Conservation (phyloP, 805 yeast species). For the Candida adriatica region DNA sequence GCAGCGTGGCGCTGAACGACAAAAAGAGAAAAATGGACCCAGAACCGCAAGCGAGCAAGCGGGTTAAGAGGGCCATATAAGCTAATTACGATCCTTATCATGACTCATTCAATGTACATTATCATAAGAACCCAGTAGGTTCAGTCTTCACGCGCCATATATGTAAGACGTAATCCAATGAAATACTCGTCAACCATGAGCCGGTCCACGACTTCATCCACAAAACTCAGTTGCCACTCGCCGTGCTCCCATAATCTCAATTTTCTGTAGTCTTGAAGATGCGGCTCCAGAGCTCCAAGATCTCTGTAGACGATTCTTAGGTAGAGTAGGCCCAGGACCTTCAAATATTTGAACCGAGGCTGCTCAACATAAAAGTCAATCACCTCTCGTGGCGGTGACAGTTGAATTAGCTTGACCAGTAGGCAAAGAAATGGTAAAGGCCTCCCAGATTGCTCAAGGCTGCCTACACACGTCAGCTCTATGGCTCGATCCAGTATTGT, state of each 20-base stretch:
- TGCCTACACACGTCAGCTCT: constrained; percentile 46
- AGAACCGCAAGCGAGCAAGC: constrained; percentile 20
- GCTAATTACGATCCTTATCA: constrained; percentile 7
- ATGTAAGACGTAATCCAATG: constrained; percentile 73
- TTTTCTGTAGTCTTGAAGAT: constrained; percentile 61
- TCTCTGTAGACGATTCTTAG: constrained; percentile 33
- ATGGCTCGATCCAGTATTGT: constrained; percentile 43
- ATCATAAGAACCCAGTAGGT: not conserved
- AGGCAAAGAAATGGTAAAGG: constrained; percentile 76
- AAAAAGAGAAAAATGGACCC: constrained; percentile 19
- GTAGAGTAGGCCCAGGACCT: constrained; percentile 65
- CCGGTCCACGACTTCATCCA: constrained; percentile 73
- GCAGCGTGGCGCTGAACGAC: not conserved
- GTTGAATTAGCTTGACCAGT: constrained; percentile 66
- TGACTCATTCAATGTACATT: constrained; percentile 10
- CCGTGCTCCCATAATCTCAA: constrained; percentile 40
- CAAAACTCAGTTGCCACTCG: constrained; percentile 37
- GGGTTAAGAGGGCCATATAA: constrained; percentile 28
- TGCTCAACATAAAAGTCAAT: constrained; percentile 50
- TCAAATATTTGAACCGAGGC: constrained; percentile 68
- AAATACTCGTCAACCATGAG: constrained; percentile 52
- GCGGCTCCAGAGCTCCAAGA: constrained; percentile 38
- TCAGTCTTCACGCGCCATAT: constrained; percentile 24
- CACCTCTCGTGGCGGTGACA: constrained; percentile 60
- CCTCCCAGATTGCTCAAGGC: constrained; percentile 44